These are phyloP conservation scores for Xylaria sp. DNA, from an alignment of 2,329 filamentous ascomycete species.

Conservation along the genomic window DNA sequence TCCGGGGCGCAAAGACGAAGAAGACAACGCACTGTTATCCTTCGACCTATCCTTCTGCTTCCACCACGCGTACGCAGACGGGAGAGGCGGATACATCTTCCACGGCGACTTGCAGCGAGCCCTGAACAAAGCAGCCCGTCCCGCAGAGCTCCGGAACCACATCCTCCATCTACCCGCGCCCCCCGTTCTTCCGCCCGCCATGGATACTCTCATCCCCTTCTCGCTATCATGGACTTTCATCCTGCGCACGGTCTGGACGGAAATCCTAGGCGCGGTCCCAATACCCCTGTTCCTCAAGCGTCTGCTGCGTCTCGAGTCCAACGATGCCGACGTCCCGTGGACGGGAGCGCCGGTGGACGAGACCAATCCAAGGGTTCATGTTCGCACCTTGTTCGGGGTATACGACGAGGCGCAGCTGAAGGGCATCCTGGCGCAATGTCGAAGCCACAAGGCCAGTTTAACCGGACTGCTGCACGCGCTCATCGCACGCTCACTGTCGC, in stretches of 20 bases:
- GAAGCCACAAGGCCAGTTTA: constrained; percentile 56
- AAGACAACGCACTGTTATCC: constrained; percentile 28
- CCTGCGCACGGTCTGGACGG: constrained; percentile 33
- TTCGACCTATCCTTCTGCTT: constrained; percentile 59
- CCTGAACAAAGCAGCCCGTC: constrained; percentile 47
- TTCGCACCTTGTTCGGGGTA: constrained; percentile 54
- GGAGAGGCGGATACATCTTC: constrained; percentile 59
- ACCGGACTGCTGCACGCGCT: constrained; percentile 62
- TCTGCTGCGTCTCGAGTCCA: constrained; percentile 19
- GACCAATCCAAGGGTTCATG: constrained; percentile 50
- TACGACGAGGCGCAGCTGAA: constrained; percentile 42
- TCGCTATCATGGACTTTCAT: constrained; percentile 39
- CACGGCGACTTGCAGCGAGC: constrained; percentile 59
- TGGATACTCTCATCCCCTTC: constrained; percentile 57
- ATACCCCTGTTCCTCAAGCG: constrained; percentile 53
- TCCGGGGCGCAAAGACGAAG: neutral
- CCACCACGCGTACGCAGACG: constrained; percentile 65
- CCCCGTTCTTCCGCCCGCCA: constrained; percentile 51
- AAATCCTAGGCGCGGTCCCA: constrained; percentile 51
- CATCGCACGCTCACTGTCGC: constrained; percentile 54
- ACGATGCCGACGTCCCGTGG: constrained; percentile 50
- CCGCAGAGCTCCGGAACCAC: constrained; percentile 37
- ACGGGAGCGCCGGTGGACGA: constrained; percentile 51
- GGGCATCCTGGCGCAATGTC: constrained; percentile 53
- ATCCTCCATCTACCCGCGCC: constrained; percentile 48